Base-by-base conservation (phyloP, 2,329 filamentous ascomycete species). In the Colletotrichum navitas region DNA sequence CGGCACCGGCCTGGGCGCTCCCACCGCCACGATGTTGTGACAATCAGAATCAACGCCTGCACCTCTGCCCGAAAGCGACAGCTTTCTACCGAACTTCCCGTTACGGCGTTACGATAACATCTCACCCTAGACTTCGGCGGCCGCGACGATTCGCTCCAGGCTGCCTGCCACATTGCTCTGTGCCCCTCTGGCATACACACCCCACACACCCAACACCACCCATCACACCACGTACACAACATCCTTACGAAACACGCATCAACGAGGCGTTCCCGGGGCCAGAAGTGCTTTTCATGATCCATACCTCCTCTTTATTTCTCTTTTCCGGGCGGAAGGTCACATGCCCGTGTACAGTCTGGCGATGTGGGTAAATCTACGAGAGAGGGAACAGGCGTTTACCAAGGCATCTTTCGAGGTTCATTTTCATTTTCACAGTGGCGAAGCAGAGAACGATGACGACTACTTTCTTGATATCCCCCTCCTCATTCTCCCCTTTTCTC, bases 11-110 rank as follows among this genome's bases (percentile, higher is more conserved):
- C 74, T 84, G 7, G 73, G 75, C 52, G 82, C 82, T 32, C 81
- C 83, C 12, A 83, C 81, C 45, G 82, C 81, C 41, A 79, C 83
- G 76, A 83, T 83, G 81, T 80, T 83, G 54, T 84, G 61, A 55
- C 47, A 63, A 63, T 63, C 60, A 63, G 60, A 63, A 39, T 14
- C 47, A 63, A 63, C 60, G 60, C 61, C 63, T 62, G 32, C 68
- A 63, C 55, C 64, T 26, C 36, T 39, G 56, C 32, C 63, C 49
- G 49, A 56, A 39, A 61, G 60, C 56, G 51, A 67, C 51, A 26
- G 41, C 34, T 59, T 29, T 43, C 29, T 36, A 36, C 59, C 69
- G 39, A 64, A 49, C 39, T 61, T 64, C 43, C 60, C 69, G 59
- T 63, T 60, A 60, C 59, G 65, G 69, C 69, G 51, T 68, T 68